A percentile compares a stretch with the other conserved stretches of the same genome.
These are phyloP conservation scores for Cryphonectria nitschkei DNA, from an alignment of 2,329 filamentous ascomycete genomes.

Conservation along the genomic window DNA sequence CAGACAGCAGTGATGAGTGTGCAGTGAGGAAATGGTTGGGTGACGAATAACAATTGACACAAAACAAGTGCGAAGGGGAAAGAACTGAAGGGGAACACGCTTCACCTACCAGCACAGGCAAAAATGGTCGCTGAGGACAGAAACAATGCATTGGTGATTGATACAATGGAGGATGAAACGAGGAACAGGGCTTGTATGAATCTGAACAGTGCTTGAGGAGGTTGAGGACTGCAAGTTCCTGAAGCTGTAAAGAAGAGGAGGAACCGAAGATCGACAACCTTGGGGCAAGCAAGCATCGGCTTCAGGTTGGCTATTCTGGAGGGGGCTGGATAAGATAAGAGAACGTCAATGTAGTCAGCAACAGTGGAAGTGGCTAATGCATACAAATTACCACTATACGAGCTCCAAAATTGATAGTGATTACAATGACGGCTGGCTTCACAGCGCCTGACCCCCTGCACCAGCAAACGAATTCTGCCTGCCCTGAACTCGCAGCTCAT, in stretches of 20 bases:
- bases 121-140: background rate
- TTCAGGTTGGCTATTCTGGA: conserved; percentile 4
- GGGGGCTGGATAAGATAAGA: conserved; percentile 13
- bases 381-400: background rate
- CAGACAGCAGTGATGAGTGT: background rate
- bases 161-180: background rate
- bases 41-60: background rate
- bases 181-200: background rate
- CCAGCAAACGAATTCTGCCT: background rate
- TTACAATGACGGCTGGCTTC: background rate
- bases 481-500: background rate
- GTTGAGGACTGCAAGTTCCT: background rate
- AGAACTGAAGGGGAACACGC: background rate
- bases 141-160: conserved; percentile 17
- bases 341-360: background rate
- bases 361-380: background rate
- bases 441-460: background rate
- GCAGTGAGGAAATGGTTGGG: background rate
- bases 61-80: background rate
- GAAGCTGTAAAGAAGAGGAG: conserved; percentile 9
- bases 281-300: conserved; percentile 13
- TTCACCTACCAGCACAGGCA: conserved; percentile 8
- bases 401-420: conserved; percentile 4
- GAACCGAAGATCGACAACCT: conserved; percentile 11
- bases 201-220: background rate